Percentiles rank a stretch among this genome's conserved stretches.
These are phyloP conservation scores for Tubosaeta sp. DNA, from an alignment of 768 basidiomycete genomes.

Conservation along the genomic window DNA sequence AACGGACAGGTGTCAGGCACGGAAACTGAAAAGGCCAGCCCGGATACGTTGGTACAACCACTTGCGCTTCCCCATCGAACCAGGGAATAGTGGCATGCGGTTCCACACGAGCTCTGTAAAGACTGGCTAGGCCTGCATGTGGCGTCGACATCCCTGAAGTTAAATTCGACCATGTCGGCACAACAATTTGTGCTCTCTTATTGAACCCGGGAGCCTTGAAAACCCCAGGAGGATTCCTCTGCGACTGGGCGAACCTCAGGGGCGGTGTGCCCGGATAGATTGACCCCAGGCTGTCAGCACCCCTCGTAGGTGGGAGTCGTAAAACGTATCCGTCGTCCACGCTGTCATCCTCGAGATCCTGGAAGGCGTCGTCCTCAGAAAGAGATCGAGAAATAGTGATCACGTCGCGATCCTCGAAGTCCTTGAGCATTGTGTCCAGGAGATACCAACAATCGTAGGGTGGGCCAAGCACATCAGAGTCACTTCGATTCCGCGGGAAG, in stretches of 20 bases:
- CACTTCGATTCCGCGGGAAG: no score
- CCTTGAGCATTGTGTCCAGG: constrained; percentile 11
- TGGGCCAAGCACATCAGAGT: no score
- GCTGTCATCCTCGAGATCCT: background rate
- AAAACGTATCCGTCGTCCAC: background rate
- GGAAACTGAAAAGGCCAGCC: constrained; percentile 6
- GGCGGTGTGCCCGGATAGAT: constrained; percentile 9
- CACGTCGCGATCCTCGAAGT: constrained; percentile 5
- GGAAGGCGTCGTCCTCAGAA: constrained; percentile 3
- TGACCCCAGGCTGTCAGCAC: background rate
- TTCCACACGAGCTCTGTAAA: no score
- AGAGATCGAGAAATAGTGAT: constrained; percentile 1
- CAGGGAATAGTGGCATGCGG: background rate
- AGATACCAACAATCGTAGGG: no score
- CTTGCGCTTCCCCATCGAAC: background rate
- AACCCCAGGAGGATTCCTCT: background rate
- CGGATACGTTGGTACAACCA: background rate
- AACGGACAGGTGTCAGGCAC: no score
- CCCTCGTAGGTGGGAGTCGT: background rate
- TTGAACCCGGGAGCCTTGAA: no score
- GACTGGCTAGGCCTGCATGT: no score
- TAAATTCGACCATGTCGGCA: no score
- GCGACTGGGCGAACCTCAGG: background rate
- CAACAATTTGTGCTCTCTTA: no score
- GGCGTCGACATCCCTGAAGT: no score